Evolutionary conservation across 352 stramenopile species (phyloP).

Genomic region (Albugo candida): DNA sequence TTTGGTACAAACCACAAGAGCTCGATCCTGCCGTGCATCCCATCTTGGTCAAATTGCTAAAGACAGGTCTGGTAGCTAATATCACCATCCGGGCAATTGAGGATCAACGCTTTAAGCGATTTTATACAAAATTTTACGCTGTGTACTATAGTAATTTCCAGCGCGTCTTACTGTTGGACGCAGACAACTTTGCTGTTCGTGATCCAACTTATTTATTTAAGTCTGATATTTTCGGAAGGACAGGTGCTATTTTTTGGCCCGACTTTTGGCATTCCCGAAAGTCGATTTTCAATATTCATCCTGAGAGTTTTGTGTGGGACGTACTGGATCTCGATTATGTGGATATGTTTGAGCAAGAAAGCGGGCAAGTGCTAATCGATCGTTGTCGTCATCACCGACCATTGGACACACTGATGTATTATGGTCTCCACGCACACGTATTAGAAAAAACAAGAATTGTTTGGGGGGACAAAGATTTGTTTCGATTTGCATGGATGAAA

Average conservation of each 20-base stretch:
- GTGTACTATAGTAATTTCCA: slow-evolving; percentile 2
- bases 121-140: slow-evolving; percentile 3
- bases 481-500: slow-evolving; percentile 16
- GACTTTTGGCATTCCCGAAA: slow-evolving; percentile 10
- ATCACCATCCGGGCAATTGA: slow-evolving; percentile 2
- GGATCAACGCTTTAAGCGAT: neutral
- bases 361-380: slow-evolving; percentile 10
- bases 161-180: slow-evolving; percentile 1
- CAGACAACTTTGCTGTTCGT: slow-evolving; percentile 3
- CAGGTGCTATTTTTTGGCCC: slow-evolving; percentile 11
- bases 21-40: slow-evolving; percentile 8
- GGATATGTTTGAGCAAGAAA: slow-evolving; percentile 13
- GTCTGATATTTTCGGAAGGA: slow-evolving; percentile 3
- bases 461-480: slow-evolving; percentile 12
- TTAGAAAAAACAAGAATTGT: slow-evolving; percentile 5
- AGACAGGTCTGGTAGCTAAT: neutral
- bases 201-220: slow-evolving; percentile 7
- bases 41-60: neutral
- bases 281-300: slow-evolving; percentile 13
- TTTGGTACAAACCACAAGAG: slow-evolving; percentile 25
- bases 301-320: slow-evolving; percentile 9
- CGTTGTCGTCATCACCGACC: slow-evolving; percentile 4
- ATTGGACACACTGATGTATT: slow-evolving; percentile 14
- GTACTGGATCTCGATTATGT: slow-evolving; percentile 10
- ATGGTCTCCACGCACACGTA: slow-evolving; percentile 5